phyloP scores from a whole-genome alignment of 208 protist species.

The Trypanosoma theileri region DNA sequence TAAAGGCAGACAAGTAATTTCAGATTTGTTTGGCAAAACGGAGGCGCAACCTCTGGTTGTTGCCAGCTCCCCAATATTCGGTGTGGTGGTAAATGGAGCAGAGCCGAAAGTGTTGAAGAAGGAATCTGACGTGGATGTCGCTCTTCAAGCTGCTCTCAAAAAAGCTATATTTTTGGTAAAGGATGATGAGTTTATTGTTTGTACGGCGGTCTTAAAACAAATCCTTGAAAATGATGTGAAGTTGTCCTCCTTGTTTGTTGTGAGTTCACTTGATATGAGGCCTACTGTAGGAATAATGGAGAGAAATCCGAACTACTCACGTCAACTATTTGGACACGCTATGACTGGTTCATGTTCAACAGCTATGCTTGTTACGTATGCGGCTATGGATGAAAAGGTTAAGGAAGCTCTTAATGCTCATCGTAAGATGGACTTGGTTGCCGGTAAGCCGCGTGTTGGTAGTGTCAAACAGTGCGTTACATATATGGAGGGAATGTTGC shows the following conservation, averaged over 20 bases:
- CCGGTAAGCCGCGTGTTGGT: slow-evolving; percentile 35
- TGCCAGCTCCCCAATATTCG: slow-evolving; percentile 54
- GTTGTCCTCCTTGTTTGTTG: slow-evolving; percentile 47
- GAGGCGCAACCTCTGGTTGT: slow-evolving; percentile 34
- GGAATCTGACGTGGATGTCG: slow-evolving; percentile 27
- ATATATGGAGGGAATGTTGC: slow-evolving; percentile 27
- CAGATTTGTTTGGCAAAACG: slow-evolving; percentile 30
- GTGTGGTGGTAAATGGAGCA: slow-evolving; percentile 37
- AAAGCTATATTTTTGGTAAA: slow-evolving; percentile 25
- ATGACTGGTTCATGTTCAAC: slow-evolving; percentile 48
- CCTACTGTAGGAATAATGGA: slow-evolving; percentile 38
- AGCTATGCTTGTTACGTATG: slow-evolving; percentile 37
- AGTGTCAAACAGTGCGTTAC: slow-evolving; percentile 61
- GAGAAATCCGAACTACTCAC: slow-evolving; percentile 29
- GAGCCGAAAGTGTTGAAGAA: slow-evolving; percentile 27
- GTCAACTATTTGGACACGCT: slow-evolving; percentile 49
- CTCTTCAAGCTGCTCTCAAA: slow-evolving; percentile 33
- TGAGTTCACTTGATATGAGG: slow-evolving; percentile 36
- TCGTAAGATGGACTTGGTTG: slow-evolving; percentile 28
- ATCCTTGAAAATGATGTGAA: slow-evolving; percentile 41
- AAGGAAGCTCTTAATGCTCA: slow-evolving; percentile 38
- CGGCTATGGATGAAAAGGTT: slow-evolving; percentile 25
- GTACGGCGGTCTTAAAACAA: slow-evolving; percentile 56
- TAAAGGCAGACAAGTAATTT: slow-evolving; percentile 36
- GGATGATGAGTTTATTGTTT: slow-evolving; percentile 39